Base-by-base conservation (phyloP, 148 eudicot species). In the Tetragonia tetragonoides region DNA sequence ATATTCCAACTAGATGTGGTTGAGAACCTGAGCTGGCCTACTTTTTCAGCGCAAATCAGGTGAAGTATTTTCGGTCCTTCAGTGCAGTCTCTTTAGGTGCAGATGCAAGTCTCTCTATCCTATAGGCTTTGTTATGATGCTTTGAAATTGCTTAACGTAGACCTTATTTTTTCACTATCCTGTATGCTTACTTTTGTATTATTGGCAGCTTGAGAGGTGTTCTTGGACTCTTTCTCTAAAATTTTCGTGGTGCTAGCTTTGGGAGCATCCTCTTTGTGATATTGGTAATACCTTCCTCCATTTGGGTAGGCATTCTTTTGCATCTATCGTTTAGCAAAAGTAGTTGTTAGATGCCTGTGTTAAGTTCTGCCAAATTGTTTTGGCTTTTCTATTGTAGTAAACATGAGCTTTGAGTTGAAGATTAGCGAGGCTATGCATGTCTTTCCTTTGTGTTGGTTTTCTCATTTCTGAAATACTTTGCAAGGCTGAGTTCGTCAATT, bases 1-100 rank as follows among this genome's bases (percentile, higher is more conserved):
- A 78, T 88, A 78, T 87, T 88, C 83, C 88, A 83, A 86, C 86
- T 87, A 89, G 88, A 83, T 90, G 89, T 87, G 84, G 89, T 87
- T 94, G 89, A 87, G 90, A 88, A 81, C 86, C 84, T 75, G 85
- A 80, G 89, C 90, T 79, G 85, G 83, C 83, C 84, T 74, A 64
- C 81, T 75, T 79, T 80, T 84, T 86, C 88, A 78, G 80, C 86
- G 62, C 67, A 54, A 75, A 40, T 78, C 89, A 90, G 92, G 98
- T 92, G 87, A 92, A 83, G 81, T 86, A 80, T 87, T 86, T 78
- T 83, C 77, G 69, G 66, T 82, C 70, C 69, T 72, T 67, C 77
- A 62, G 69, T 78, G 81, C 80, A 79, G 47, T 80, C 66, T 81
- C 47, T 77, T 18, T 73, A 15, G 77, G 78, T 75, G 85, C 41